These are phyloP conservation scores for Rhynchospora breviuscula DNA, from an alignment of 176 grass and related monocot species.

Conservation along the genomic window DNA sequence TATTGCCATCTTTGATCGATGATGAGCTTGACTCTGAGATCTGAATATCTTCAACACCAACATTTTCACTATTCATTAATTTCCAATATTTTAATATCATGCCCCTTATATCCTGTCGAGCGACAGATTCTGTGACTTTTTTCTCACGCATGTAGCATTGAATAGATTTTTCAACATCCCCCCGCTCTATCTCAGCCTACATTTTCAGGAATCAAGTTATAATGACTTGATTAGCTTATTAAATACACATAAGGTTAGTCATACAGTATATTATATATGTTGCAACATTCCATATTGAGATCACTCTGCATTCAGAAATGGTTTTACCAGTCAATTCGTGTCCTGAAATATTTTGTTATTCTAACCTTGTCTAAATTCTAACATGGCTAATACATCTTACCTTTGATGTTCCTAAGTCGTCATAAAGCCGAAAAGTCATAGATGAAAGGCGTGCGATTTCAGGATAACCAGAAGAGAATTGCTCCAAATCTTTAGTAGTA, in stretches of 20 bases:
- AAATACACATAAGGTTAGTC: background rate
- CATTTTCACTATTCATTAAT: too few relatives aligned
- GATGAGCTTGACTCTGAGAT: too few relatives aligned
- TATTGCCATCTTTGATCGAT: too few relatives aligned
- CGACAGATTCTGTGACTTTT: too few relatives aligned
- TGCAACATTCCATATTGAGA: background rate
- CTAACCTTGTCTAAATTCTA: background rate
- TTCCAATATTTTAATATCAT: too few relatives aligned
- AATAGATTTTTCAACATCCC: too few relatives aligned
- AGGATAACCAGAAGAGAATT: background rate
- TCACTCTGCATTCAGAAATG: too few relatives aligned
- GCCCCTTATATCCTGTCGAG: too few relatives aligned
- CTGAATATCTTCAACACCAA: too few relatives aligned
- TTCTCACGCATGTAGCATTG: too few relatives aligned
- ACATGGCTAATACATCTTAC: background rate
- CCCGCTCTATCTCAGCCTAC: constrained; percentile 5
- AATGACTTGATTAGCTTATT: background rate
- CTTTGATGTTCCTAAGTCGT: constrained; percentile 19
- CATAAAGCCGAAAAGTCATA: background rate
- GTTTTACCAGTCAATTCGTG: constrained; percentile 12
- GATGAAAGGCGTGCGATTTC: background rate
- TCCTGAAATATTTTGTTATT: background rate
- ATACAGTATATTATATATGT: background rate
- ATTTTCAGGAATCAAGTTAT: background rate
- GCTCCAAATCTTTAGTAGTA: constrained; percentile 5